Conservation (phyloP, 176 grass and related monocot genomes). For the Zoysia pacifica region DNA sequence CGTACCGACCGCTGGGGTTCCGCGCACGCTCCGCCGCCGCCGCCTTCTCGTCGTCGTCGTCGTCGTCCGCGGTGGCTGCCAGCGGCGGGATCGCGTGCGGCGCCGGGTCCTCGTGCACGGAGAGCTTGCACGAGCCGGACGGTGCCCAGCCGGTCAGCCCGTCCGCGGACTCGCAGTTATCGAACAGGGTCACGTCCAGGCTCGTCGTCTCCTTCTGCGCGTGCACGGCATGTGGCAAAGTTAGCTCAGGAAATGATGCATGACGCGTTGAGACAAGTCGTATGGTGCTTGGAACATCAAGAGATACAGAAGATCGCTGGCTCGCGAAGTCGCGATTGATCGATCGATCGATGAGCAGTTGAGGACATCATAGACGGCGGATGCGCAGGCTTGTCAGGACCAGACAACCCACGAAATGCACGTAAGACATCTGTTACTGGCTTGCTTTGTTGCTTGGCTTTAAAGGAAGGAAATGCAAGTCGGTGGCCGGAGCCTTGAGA, state of each 20-base stretch:
- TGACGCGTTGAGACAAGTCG: neutral
- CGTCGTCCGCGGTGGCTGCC: neutral
- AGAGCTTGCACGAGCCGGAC: conserved; percentile 47
- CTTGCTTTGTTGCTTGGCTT: conserved; percentile 48
- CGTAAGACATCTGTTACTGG: conserved; percentile 23
- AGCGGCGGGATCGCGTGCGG: neutral
- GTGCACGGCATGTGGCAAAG: neutral
- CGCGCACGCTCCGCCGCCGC: neutral
- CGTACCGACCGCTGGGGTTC: conserved; percentile 50
- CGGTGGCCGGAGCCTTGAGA: neutral
- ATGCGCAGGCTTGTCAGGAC: conserved; percentile 24
- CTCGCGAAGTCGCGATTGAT: no score
- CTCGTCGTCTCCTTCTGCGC: conserved; percentile 34
- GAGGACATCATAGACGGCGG: conserved; percentile 19
- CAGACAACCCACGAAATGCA: conserved; percentile 32
- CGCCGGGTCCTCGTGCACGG: conserved; percentile 34
- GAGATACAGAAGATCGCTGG: neutral
- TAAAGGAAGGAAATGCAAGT: conserved; percentile 31
- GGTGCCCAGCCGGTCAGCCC: conserved; percentile 53
- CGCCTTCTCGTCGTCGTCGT: neutral
- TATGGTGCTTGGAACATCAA: no score
- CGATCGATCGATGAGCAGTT: conserved; percentile 3
- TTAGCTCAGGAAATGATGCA: neutral
- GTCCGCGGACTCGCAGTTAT: conserved; percentile 21
- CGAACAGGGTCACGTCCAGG: conserved; percentile 39